Evolutionary conservation across 139 green algal genomes (phyloP), one percentile per base, ranked within the genome.

Genomic region (Chlorella sorokiniana): DNA sequence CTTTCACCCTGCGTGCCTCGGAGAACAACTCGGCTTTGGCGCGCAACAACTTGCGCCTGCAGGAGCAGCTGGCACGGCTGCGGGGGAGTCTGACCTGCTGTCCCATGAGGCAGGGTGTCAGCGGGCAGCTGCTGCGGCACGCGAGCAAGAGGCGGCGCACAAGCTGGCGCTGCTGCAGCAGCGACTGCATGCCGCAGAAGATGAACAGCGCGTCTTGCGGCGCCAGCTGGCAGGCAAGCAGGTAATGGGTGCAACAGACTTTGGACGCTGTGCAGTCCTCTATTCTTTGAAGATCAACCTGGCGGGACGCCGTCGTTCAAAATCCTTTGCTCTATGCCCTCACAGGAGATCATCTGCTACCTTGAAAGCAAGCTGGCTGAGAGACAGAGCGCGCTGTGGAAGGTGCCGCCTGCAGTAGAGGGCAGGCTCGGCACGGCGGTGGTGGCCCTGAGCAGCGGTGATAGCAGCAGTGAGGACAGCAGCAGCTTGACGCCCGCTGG

Each of bases 11-110:
- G 22, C 73, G 73, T 18, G 73, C 73, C 0, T 35, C 68, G 1
- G 78, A 84, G 52, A 84, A 84, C 68, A 84, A 84, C 68, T 48
- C 78, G 7, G 78, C 78, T 5, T 65, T 84, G 38, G 78, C 78
- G 16, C 51, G 44, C 7, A 69, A 56, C 62, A 84, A 84, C 69
- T 33, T 77, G 31, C 78, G 78, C 3, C 78, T 84, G 65, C 54
- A 76, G 69, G 42, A 73, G 65, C 78, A 84, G 78, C 48, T 77
- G 38, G 41, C 65, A 20, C 59, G 62, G 69, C 69, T 84, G 64
- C 65, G 69, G 78, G 52, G 7, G 78, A 84, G n/a, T 41, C 56
- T 3, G 78, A 84, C 33, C 8, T 54, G 64, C 33, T 77, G 16
- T 29, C 31, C n/a, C 78, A 84, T 11, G 62, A 77, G 6, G 40